Percentiles rank a stretch among this genome's conserved stretches.
Evolutionary conservation across 2,329 filamentous ascomycete species (phyloP).

Genomic region (Alternaria sp.): DNA sequence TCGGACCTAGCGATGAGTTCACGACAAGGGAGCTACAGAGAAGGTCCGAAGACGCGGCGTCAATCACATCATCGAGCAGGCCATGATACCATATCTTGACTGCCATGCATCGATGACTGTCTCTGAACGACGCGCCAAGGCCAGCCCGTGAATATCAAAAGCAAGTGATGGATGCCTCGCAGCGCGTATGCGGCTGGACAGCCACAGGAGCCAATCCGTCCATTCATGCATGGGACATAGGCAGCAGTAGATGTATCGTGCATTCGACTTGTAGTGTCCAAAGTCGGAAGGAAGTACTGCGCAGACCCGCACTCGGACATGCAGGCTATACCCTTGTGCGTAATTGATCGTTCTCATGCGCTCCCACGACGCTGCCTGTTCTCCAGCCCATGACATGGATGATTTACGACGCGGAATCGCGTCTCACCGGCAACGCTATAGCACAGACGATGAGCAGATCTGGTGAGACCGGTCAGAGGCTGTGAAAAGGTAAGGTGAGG

Average conservation of each 20-base stretch:
- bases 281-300: neutral
- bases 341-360: constrained; percentile 1
- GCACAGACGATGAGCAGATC: constrained; percentile 29
- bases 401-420: constrained; percentile 7
- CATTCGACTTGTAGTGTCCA: neutral
- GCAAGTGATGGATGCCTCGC: constrained; percentile 10
- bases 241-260: neutral
- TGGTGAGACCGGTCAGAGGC: constrained; percentile 37
- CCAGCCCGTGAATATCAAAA: constrained; percentile 7
- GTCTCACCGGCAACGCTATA: constrained; percentile 35
- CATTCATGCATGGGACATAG: constrained; percentile 1
- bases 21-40: constrained; percentile 3
- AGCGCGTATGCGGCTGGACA: constrained; percentile 10
- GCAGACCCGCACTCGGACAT: neutral
- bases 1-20: constrained; percentile 3
- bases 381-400: constrained; percentile 14
- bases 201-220: constrained; percentile 1
- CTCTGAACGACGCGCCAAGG: constrained; percentile 2
- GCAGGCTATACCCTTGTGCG: neutral
- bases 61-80: constrained; percentile 1
- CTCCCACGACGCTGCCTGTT: constrained; percentile 11
- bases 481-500: constrained; percentile 10
- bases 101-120: neutral
- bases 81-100: neutral
- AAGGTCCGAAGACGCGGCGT: constrained; percentile 6